Percentiles rank a stretch among this genome's conserved stretches.
Evolutionary conservation across 202 grass and related monocot species (phyloP).

Genomic region (Bolboschoenoplectus hybrid): DNA sequence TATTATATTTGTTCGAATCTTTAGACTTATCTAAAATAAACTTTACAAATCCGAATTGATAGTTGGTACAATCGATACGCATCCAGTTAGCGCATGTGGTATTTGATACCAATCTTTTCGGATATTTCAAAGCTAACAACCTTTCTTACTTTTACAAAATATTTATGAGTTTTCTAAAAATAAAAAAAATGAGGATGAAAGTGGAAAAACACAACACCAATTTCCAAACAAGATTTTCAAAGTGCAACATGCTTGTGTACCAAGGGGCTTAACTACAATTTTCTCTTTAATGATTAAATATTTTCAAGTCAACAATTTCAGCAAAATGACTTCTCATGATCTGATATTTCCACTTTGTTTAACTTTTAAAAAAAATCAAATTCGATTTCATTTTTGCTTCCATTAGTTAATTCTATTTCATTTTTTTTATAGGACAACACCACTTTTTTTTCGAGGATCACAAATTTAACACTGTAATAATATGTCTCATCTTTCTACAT

Average conservation of each 20-base stretch:
- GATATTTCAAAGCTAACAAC: too few species aligned
- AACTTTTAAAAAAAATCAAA: neutral
- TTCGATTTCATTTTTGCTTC: neutral
- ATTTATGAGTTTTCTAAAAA: too few species aligned
- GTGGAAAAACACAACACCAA: neutral
- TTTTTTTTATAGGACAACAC: neutral
- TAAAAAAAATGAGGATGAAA: neutral
- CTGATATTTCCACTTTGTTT: neutral
- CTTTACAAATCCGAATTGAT: neutral
- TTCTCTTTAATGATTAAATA: neutral
- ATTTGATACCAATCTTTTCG: too few species aligned
- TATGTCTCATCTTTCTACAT: too few species aligned
- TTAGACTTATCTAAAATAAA: neutral
- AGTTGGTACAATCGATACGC: neutral
- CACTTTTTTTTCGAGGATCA: neutral
- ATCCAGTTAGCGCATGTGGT: too few species aligned
- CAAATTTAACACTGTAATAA: too few species aligned
- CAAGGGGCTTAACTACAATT: neutral
- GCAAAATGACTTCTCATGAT: neutral
- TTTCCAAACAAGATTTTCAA: neutral
- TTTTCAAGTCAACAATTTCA: neutral
- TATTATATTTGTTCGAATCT: neutral
- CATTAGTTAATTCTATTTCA: neutral
- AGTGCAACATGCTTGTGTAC: neutral
- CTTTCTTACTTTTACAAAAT: too few species aligned